These are phyloP conservation scores for Bruguiera sexangula DNA, from an alignment of 345 rosid species.

Conservation along the genomic window DNA sequence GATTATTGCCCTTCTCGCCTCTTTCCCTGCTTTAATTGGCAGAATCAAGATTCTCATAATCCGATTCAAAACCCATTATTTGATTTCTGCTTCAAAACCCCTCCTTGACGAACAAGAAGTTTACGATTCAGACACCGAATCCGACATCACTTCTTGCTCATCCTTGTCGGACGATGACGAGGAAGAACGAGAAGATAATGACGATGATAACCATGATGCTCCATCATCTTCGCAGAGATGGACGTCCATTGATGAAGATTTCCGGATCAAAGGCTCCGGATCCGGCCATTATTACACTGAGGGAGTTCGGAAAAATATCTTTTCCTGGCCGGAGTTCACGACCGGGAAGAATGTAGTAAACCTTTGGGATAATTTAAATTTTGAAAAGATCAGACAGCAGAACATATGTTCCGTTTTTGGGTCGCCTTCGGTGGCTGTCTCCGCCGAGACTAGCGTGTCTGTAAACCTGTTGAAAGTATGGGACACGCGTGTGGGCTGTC, in stretches of 20 bases:
- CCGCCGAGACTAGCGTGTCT: background rate
- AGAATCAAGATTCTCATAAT: constrained; percentile 41
- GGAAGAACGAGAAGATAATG: constrained; percentile 11
- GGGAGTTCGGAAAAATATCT: background rate
- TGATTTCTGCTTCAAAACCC: background rate
- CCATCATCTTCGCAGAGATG: too few species aligned
- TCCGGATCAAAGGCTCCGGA: too few species aligned
- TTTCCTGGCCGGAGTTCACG: background rate
- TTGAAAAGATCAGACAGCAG: background rate
- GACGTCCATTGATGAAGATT: too few species aligned
- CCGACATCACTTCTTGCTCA: constrained; percentile 30
- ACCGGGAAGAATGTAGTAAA: background rate
- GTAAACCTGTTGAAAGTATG: background rate
- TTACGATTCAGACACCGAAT: constrained; percentile 22
- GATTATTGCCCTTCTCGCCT: constrained; percentile 57
- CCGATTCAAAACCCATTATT: constrained; percentile 24
- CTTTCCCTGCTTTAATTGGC: constrained; percentile 44
- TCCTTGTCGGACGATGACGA: constrained; percentile 26
- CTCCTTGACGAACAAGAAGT: too few species aligned
- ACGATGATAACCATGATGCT: background rate
- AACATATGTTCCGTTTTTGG: background rate
- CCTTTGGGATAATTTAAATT: background rate
- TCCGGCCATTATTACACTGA: too few species aligned
- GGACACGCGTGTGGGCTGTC: constrained; percentile 1
- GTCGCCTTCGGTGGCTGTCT: background rate